Evolutionary conservation across 805 yeast genomes (phyloP).

Genomic region (Candida pseudofarinosa): DNA sequence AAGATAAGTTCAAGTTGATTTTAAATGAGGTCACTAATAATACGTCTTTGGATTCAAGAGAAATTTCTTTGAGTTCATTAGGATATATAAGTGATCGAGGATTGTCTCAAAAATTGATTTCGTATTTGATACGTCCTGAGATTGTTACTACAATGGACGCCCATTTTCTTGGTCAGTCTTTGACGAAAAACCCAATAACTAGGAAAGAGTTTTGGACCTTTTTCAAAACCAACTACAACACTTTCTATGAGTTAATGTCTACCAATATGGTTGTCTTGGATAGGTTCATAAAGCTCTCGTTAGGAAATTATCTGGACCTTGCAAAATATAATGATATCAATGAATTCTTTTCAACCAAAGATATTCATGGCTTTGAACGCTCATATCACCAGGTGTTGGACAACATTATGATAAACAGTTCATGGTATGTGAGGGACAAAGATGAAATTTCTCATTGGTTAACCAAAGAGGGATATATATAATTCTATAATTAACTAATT

Average conservation of each 20-base stretch:
- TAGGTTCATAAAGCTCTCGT: conserved; percentile 38
- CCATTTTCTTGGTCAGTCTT: conserved; percentile 45
- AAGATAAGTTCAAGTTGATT: conserved; percentile 30
- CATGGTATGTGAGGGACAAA: conserved; percentile 49
- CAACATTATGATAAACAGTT: conserved; percentile 43
- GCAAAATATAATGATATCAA: conserved; percentile 29
- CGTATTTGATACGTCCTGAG: conserved; percentile 36
- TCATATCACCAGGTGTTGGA: conserved; percentile 56
- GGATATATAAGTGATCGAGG: conserved; percentile 41
- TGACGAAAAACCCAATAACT: conserved; percentile 44
- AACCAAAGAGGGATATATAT: conserved; percentile 10
- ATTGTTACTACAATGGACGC: conserved; percentile 57
- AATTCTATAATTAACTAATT: conserved; percentile 1
- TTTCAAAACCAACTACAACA: conserved; percentile 45
- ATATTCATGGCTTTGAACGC: conserved; percentile 49
- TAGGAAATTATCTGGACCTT: conserved; percentile 36
- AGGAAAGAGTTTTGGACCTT: conserved; percentile 47
- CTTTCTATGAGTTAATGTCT: conserved; percentile 41
- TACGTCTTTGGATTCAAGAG: conserved; percentile 53
- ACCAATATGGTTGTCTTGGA: conserved; percentile 51
- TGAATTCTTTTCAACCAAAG: conserved; percentile 27
- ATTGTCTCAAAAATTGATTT: conserved; percentile 37
- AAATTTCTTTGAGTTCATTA: conserved; percentile 52
- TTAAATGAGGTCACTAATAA: conserved; percentile 48
- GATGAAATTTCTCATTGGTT: conserved; percentile 45